phyloP scores from a whole-genome alignment of 2,329 filamentous ascomycete genomes.

The Aspergillus pseudoterreus region DNA sequence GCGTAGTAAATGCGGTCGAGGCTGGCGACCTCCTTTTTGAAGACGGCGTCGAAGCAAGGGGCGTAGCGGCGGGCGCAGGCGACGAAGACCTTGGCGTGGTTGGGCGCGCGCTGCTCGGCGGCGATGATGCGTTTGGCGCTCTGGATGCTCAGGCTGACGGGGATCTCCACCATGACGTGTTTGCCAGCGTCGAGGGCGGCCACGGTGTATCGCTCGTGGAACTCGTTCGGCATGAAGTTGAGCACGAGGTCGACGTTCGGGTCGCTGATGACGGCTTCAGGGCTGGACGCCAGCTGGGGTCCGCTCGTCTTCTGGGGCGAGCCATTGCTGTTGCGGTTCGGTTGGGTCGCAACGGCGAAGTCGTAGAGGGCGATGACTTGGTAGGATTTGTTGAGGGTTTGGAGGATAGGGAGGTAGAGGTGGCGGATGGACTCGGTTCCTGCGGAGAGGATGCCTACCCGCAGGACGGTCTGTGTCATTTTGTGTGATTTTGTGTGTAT shows the following conservation, averaged over 20 bases:
- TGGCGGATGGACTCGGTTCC: slow-evolving; percentile 48
- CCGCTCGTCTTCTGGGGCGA: slow-evolving; percentile 1
- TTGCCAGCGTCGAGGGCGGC: slow-evolving; percentile 53
- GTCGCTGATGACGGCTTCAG: slow-evolving; percentile 47
- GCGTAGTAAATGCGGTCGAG: slow-evolving; percentile 56
- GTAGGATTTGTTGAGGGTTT: slow-evolving; percentile 42
- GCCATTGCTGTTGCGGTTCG: slow-evolving; percentile 2
- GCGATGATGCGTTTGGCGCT: slow-evolving; percentile 47
- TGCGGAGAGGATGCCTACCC: slow-evolving; percentile 34
- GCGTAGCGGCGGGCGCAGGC: slow-evolving; percentile 63
- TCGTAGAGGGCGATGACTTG: slow-evolving; percentile 51
- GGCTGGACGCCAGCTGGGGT: background rate
- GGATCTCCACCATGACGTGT: slow-evolving; percentile 59
- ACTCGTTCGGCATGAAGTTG: slow-evolving; percentile 55
- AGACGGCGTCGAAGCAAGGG: slow-evolving; percentile 46
- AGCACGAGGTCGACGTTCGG: slow-evolving; percentile 37
- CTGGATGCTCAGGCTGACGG: slow-evolving; percentile 49
- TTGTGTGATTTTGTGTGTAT: background rate
- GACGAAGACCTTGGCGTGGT: slow-evolving; percentile 51
- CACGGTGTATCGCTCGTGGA: slow-evolving; percentile 52
- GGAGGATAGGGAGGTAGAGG: slow-evolving; percentile 51
- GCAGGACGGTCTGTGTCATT: slow-evolving; percentile 24
- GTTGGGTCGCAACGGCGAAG: slow-evolving; percentile 30
- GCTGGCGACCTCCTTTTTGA: slow-evolving; percentile 50
- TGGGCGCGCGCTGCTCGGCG: slow-evolving; percentile 43